Percentiles rank a stretch among this genome's conserved stretches.
Evolutionary conservation across 2,329 filamentous ascomycete genomes (phyloP).

Genomic region (Pestalotiopsis sp.): DNA sequence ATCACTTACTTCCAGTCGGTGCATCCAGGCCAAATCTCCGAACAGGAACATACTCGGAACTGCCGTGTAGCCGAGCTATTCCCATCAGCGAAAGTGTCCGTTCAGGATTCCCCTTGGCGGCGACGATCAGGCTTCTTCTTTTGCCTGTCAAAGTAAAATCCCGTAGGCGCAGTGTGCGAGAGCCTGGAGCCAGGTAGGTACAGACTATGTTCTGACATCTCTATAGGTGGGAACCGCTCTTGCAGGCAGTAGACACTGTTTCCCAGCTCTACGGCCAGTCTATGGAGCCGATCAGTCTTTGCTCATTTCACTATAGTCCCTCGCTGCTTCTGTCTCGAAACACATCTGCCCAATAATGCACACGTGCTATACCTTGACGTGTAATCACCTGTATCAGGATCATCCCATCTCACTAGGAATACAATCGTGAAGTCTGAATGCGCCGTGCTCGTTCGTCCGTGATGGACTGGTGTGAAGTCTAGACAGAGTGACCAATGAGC

Average conservation of each 20-base stretch:
- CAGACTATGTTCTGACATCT: background rate
- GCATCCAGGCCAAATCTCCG: slow-evolving; percentile 7
- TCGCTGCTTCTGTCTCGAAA: background rate
- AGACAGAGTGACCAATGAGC: slow-evolving; percentile 1
- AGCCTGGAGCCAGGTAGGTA: background rate
- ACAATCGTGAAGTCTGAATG: background rate
- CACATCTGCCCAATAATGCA: background rate
- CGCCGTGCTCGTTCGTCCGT: background rate
- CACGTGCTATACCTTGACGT: background rate
- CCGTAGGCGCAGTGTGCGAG: background rate
- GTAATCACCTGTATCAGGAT: background rate
- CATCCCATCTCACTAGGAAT: background rate
- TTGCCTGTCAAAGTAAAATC: background rate
- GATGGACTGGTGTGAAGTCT: background rate
- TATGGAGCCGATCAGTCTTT: background rate
- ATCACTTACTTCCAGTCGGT: background rate
- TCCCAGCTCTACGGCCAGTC: background rate
- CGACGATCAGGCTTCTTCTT: slow-evolving; percentile 4
- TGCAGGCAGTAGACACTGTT: background rate
- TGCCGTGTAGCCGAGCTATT: slow-evolving; percentile 8
- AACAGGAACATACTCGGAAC: background rate
- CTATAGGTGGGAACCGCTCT: background rate
- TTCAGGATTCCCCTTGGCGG: slow-evolving; percentile 3
- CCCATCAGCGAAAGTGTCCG: slow-evolving; percentile 4
- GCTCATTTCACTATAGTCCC: background rate